Percentiles rank a stretch among this genome's conserved stretches.
These are phyloP conservation scores for Corylus heterophylla DNA, from an alignment of 306 rosid species.

Conservation along the genomic window DNA sequence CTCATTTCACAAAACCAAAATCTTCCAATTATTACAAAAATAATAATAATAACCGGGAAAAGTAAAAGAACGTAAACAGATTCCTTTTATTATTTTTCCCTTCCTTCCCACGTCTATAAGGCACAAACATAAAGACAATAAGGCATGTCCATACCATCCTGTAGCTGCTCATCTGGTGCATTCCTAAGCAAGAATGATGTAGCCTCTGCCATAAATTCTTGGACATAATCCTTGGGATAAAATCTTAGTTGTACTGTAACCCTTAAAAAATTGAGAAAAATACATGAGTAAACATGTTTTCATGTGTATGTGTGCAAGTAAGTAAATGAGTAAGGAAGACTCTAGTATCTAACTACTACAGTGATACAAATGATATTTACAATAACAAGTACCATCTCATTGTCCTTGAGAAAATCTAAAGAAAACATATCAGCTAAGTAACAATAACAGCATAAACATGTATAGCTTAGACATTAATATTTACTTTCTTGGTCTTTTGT, in stretches of 20 bases:
- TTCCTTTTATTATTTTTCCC: not conserved
- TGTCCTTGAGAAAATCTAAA: not conserved
- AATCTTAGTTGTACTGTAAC: slow-evolving; percentile 66
- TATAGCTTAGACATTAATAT: not conserved
- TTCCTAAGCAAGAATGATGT: slow-evolving; percentile 77
- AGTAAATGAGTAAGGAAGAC: not conserved
- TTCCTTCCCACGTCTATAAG: not conserved
- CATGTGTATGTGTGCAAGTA: not conserved
- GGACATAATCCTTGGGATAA: slow-evolving; percentile 77
- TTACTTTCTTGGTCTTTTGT: not conserved
- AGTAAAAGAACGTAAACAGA: not conserved
- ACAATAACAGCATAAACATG: not conserved
- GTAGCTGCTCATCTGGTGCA: slow-evolving; percentile 70
- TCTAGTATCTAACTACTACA: not conserved
- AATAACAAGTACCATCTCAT: not conserved
- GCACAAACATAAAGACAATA: not conserved
- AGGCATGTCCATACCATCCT: slow-evolving; percentile 55
- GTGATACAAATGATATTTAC: not conserved
- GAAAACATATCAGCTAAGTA: not conserved
- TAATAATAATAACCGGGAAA: too few relatives aligned
- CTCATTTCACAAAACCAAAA: too few relatives aligned
- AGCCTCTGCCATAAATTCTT: slow-evolving; percentile 80
- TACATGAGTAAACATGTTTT: not conserved
- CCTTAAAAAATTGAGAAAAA: slow-evolving; percentile 46
- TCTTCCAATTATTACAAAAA: too few relatives aligned